Evolutionary conservation across 2,329 filamentous ascomycete species (phyloP), one percentile per base, ranked within the genome.

Genomic region (Talaromyces sp.): DNA sequence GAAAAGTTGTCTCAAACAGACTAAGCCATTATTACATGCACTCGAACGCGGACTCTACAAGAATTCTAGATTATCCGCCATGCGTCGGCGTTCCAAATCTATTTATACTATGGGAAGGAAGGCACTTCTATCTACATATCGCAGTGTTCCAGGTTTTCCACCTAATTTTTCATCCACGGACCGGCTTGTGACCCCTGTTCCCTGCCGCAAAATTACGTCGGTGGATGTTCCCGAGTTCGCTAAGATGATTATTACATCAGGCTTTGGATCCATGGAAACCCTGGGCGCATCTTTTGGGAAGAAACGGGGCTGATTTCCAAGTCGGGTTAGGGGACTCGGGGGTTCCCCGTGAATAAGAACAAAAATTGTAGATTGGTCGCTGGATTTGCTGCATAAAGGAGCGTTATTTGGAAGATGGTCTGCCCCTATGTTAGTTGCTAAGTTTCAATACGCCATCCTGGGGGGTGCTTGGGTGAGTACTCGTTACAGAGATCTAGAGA

Each of bases 221-320:
- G 43, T 47, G 32, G 24, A 27, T 13, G 30, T 17, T 35, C 44
- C 27, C 11, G 10, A 47, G 41, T n/a, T 50, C 19, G 9, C n/a
- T 40, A 24, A 36, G 32, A 19, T 36, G 17, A 50, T 29, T 36
- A 51, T 41, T 45, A 36, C 24, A 33, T 48, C 45, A 37, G 37
- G 20, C 19, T 13, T 44, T 9, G 27, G 42, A 51, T 47, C 57
- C 50, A 51, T 55, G 58, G 60, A 50, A 55, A 45, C 46, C 41
- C n/a, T 41, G 29, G 35, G 49, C 51, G 19, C 17, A 10, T 9
- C 19, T 30, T 24, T 29, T 54, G 30, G 52, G 41, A 57, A 47
- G 29, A 51, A 44, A 56, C 45, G 46, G 54, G 44, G 35, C 40
- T n/a, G 27, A 42, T 24, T 48, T 42, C 55, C 51, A 47, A 49